Percentiles rank a stretch among this genome's conserved stretches.
phyloP scores from a whole-genome alignment of 1,139 yeast genomes.

The Hansenula sp. region DNA sequence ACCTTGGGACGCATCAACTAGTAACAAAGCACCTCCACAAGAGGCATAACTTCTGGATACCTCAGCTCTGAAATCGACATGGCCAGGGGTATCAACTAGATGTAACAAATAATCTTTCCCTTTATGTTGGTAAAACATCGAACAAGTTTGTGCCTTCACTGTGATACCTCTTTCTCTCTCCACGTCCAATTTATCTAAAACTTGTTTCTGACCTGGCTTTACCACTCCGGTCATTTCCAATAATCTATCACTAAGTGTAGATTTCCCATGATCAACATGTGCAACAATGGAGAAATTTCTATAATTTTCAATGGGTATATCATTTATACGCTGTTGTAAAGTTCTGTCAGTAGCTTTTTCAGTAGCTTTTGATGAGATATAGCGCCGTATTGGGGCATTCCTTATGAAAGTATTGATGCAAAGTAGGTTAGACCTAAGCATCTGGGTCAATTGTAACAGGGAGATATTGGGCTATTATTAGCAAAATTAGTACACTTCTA shows the following conservation, averaged over 20 bases:
- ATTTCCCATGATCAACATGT: slow-evolving; percentile 96
- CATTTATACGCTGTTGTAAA: slow-evolving; percentile 51
- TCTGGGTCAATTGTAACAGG: background rate
- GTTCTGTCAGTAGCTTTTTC: slow-evolving; percentile 6
- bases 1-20: slow-evolving; percentile 95
- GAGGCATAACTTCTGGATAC: slow-evolving; percentile 93
- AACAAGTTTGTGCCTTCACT: slow-evolving; percentile 93
- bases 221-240: slow-evolving; percentile 89
- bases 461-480: too few species aligned
- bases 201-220: slow-evolving; percentile 76
- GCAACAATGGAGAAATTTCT: slow-evolving; percentile 94
- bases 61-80: slow-evolving; percentile 93
- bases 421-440: background rate
- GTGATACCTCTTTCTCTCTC: slow-evolving; percentile 96
- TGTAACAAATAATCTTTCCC: slow-evolving; percentile 77
- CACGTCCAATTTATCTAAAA: slow-evolving; percentile 87
- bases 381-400: slow-evolving; percentile 5
- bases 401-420: background rate
- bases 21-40: slow-evolving; percentile 87
- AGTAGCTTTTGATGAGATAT: background rate
- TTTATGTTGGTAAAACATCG: slow-evolving; percentile 80
- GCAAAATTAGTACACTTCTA: too few species aligned
- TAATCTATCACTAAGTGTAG: slow-evolving; percentile 84
- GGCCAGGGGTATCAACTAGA: slow-evolving; percentile 97
- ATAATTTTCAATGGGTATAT: slow-evolving; percentile 77